Base-by-base conservation (phyloP, 1,284 basidiomycete species). In the Mycosarcoma maydis region DNA sequence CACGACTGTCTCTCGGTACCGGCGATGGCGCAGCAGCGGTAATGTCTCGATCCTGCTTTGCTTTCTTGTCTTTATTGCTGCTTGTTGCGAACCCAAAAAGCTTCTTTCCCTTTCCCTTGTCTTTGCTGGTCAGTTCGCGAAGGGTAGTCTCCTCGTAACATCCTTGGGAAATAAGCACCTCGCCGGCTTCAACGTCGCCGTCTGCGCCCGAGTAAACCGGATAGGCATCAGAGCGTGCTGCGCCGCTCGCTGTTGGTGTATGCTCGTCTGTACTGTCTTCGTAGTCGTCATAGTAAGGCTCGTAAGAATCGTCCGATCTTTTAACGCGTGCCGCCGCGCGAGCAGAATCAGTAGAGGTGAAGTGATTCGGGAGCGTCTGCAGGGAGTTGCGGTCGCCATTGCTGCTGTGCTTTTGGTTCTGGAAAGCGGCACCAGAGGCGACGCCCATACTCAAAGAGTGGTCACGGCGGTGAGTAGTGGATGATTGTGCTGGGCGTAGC, bases 151-250 rank as follows among this genome's bases (percentile, higher is more conserved):
- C 66, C 26, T 69, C 54, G 34, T 69, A 59, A 9, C 55, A 54
- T 3, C 59, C 66, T 17, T 69, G 59, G 3, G 66, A 62, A 29
- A 69, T 58, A 44, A 69, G 50, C 36, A 69, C 66, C 23, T 69
- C 66, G 24, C 50, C 58, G 13, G 23, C 50, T 8, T 54, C 58
- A 14, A 53, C 36, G 13, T 45, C 40, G 23, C 42, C 57, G 9
- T 57, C 38, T n/a, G 34, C 38, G 20, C 51, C 66, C 14, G 66
- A 58, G 33, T 69, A 69, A 46, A 62, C 58, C 1, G 66, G 66
- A 24, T 69, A 69, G 2, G 66, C 58, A 14, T 50, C 39, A 3
- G 53, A 57, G 22, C 41, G 49, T 29, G 23, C 27, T 4, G 39
- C 36, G 16, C 36, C 40, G 44, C 27, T 29, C 7, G 43, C 44